Percentiles rank a stretch among this genome's conserved stretches.
Evolutionary conservation across 352 stramenopile genomes (phyloP).

Genomic region (Phytophthora megakarya): DNA sequence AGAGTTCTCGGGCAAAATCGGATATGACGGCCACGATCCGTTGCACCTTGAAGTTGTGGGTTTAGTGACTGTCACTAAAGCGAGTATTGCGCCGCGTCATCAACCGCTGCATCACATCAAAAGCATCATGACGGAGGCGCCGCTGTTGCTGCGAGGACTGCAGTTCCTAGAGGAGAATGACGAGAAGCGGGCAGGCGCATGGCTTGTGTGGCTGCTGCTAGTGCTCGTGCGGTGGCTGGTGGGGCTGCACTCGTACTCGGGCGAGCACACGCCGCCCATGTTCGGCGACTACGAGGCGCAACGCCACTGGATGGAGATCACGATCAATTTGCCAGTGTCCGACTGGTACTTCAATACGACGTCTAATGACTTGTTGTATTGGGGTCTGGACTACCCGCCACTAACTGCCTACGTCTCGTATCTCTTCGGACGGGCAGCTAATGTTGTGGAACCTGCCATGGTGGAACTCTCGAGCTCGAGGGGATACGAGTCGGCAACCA

Average conservation of each 20-base stretch:
- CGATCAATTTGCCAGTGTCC: constrained; percentile 88
- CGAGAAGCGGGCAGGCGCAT: constrained; percentile 44
- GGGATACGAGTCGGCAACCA: constrained; percentile 85
- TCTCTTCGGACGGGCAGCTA: constrained; percentile 74
- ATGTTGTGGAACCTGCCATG: constrained; percentile 83
- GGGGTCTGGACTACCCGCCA: constrained; percentile 98
- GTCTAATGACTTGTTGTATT: constrained; percentile 95
- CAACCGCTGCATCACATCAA: background rate
- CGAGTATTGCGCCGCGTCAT: constrained; percentile 26
- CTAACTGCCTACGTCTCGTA: constrained; percentile 93
- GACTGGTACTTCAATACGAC: constrained; percentile 96
- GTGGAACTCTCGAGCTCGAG: constrained; percentile 80
- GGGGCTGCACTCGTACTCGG: constrained; percentile 84
- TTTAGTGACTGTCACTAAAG: constrained; percentile 24
- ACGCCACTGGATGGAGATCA: constrained; percentile 99
- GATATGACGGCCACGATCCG: constrained; percentile 5
- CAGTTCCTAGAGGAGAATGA: constrained; percentile 62
- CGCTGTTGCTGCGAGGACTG: constrained; percentile 51
- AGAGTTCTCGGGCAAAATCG: background rate
- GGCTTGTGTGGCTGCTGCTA: constrained; percentile 61
- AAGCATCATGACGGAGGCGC: constrained; percentile 29
- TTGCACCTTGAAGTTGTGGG: constrained; percentile 26
- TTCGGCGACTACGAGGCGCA: constrained; percentile 98
- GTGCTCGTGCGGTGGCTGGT: constrained; percentile 80
- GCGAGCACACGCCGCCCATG: constrained; percentile 74